These are phyloP conservation scores for Bruguiera sexangula DNA, from an alignment of 345 rosid species.

Conservation along the genomic window DNA sequence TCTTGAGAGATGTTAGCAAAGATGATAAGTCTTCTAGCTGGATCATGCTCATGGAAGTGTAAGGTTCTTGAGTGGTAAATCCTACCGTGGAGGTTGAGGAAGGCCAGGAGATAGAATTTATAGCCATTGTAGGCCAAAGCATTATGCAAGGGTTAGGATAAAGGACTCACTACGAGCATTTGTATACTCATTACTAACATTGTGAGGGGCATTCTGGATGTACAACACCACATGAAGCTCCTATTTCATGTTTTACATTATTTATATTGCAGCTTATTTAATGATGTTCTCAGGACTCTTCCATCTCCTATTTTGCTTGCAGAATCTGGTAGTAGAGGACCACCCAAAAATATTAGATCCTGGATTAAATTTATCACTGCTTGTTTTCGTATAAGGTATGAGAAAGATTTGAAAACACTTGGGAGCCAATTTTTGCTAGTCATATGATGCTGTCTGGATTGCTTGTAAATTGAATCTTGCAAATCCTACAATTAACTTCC, in stretches of 20 bases:
- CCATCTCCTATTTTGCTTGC: conserved; percentile 20
- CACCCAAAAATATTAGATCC: conserved; percentile 60
- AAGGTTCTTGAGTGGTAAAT: too few relatives aligned
- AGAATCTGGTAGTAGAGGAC: conserved; percentile 54
- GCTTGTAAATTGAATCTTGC: conserved; percentile 12
- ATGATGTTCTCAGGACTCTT: not conserved
- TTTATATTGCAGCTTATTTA: not conserved
- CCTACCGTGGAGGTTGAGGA: too few relatives aligned
- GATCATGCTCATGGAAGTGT: too few relatives aligned
- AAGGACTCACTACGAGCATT: too few relatives aligned
- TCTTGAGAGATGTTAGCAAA: too few relatives aligned
- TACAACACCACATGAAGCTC: not conserved
- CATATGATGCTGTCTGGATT: not conserved
- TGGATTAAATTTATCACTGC: conserved; percentile 64
- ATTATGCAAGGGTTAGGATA: too few relatives aligned
- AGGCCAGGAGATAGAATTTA: too few relatives aligned
- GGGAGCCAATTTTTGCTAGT: not conserved
- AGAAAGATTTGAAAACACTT: not conserved
- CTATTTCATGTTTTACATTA: not conserved
- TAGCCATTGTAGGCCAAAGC: too few relatives aligned
- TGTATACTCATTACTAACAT: too few relatives aligned
- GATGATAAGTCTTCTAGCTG: too few relatives aligned
- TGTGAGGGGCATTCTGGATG: too few relatives aligned
- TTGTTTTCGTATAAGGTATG: conserved; percentile 65
- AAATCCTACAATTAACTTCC: conserved; percentile 1